phyloP scores from a whole-genome alignment of 345 rosid genomes.

The Heritiera littoralis region DNA sequence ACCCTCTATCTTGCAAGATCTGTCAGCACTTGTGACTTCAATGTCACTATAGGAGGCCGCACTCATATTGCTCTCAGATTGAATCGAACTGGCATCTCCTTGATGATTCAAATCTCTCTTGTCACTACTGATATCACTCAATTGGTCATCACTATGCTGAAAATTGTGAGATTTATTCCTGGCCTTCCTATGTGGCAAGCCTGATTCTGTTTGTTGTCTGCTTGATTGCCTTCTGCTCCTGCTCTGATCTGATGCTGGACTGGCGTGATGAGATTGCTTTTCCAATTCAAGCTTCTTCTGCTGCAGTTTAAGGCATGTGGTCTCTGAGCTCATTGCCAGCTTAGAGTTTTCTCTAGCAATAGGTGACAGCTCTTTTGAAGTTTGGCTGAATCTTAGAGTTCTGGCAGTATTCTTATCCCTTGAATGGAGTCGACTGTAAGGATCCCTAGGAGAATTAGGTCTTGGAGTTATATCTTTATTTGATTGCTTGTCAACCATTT shows the following conservation, averaged over 20 bases:
- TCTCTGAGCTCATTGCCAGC: conserved; percentile 44
- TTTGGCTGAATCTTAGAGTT: conserved; percentile 33
- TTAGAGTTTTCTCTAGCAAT: conserved; percentile 33
- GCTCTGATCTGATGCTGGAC: conserved; percentile 46
- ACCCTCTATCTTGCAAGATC: conserved; percentile 38
- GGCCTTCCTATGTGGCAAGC: conserved; percentile 41
- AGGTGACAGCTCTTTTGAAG: conserved; percentile 37
- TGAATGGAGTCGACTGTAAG: conserved; percentile 33
- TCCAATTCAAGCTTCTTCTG: conserved; percentile 51
- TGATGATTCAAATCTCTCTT: conserved; percentile 49
- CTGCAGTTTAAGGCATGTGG: conserved; percentile 50
- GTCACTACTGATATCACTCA: conserved; percentile 47
- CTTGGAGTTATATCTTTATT: conserved; percentile 50
- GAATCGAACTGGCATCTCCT: conserved; percentile 40
- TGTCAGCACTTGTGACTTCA: conserved; percentile 66
- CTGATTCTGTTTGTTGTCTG: conserved; percentile 49
- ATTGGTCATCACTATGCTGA: conserved; percentile 46
- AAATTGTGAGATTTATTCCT: conserved; percentile 37
- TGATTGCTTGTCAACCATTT: conserved; percentile 39
- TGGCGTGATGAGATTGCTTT: conserved; percentile 42
- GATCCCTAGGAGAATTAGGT: conserved; percentile 35
- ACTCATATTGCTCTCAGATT: conserved; percentile 60
- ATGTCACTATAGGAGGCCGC: conserved; percentile 53
- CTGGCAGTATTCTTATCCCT: conserved; percentile 36
- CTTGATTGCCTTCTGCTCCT: conserved; percentile 45